Conservation (phyloP, 2,329 filamentous ascomycete genomes). For the Pseudocercospora crystallina region DNA sequence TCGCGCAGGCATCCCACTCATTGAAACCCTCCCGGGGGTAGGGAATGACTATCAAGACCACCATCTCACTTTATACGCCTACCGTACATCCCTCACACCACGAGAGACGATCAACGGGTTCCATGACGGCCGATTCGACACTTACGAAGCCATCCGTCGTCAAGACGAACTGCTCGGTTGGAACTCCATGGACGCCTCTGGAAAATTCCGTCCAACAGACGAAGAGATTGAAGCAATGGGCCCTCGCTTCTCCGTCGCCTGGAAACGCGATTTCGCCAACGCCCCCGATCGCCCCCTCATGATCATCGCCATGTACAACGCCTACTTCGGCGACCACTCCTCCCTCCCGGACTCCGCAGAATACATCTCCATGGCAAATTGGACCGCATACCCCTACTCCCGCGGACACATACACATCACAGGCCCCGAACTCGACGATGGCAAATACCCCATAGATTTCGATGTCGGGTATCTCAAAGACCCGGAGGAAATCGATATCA, state of each 20-base stretch:
- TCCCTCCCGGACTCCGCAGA: conserved; percentile 30
- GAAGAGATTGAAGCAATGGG: conserved; percentile 53
- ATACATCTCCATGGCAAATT: conserved; percentile 53
- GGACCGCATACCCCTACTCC: conserved; percentile 61
- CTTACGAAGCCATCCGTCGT: conserved; percentile 45
- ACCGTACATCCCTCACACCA: conserved; percentile 46
- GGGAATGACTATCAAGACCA: conserved; percentile 22
- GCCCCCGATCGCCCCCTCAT: conserved; percentile 49
- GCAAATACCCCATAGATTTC: conserved; percentile 33
- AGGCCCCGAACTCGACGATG: conserved; percentile 41
- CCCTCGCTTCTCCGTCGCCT: conserved; percentile 52
- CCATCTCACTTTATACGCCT: conserved; percentile 53
- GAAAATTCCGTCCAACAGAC: conserved; percentile 57
- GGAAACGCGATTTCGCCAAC: conserved; percentile 55
- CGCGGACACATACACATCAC: conserved; percentile 62
- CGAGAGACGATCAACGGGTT: conserved; percentile 55
- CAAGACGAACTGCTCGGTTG: conserved; percentile 56
- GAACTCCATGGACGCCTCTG: conserved; percentile 55
- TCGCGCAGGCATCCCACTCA: conserved; percentile 31
- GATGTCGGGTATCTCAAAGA: conserved; percentile 46
- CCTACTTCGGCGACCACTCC: conserved; percentile 28
- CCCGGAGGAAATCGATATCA: conserved; percentile 47
- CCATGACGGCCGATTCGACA: conserved; percentile 48
- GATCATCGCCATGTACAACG: conserved; percentile 41
- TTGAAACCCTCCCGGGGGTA: conserved; percentile 10